These are phyloP conservation scores for Maudiozyma bulderi DNA, from an alignment of 805 yeast genomes.

Conservation along the genomic window DNA sequence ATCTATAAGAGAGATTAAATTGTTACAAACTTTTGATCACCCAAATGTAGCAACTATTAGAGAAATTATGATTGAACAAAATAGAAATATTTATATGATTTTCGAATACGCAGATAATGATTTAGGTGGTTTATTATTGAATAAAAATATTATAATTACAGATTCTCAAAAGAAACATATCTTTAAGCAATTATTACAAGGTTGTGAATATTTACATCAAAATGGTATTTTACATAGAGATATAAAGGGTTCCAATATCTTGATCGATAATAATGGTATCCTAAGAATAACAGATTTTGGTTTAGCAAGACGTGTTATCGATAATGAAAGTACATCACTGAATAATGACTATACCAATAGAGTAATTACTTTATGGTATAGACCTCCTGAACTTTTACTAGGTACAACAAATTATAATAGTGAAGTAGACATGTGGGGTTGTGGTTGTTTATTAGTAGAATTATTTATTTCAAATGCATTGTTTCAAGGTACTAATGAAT, in stretches of 20 bases:
- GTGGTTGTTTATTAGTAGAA: slow-evolving; percentile 85
- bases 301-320: slow-evolving; percentile 62
- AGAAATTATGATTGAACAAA: slow-evolving; percentile 79
- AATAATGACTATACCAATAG: slow-evolving; percentile 81
- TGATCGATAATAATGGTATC: slow-evolving; percentile 52
- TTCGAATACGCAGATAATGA: slow-evolving; percentile 93
- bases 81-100: slow-evolving; percentile 67
- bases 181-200: slow-evolving; percentile 56
- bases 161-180: slow-evolving; percentile 59
- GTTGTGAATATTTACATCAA: slow-evolving; percentile 59
- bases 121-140: slow-evolving; percentile 75
- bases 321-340: slow-evolving; percentile 30
- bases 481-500: slow-evolving; percentile 84
- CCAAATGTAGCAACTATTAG: slow-evolving; percentile 68
- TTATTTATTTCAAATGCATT: slow-evolving; percentile 63
- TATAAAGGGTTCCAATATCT: slow-evolving; percentile 71
- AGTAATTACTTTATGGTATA: slow-evolving; percentile 93
- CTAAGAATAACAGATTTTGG: slow-evolving; percentile 78
- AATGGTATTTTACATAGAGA: slow-evolving; percentile 69
- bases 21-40: slow-evolving; percentile 71
- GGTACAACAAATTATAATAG: slow-evolving; percentile 87
- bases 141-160: slow-evolving; percentile 53
- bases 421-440: slow-evolving; percentile 95
- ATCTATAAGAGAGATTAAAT: slow-evolving; percentile 81
- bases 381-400: slow-evolving; percentile 88